Conservation (phyloP, 2,329 filamentous ascomycete species). For the Cladophialophora chaetospira region DNA sequence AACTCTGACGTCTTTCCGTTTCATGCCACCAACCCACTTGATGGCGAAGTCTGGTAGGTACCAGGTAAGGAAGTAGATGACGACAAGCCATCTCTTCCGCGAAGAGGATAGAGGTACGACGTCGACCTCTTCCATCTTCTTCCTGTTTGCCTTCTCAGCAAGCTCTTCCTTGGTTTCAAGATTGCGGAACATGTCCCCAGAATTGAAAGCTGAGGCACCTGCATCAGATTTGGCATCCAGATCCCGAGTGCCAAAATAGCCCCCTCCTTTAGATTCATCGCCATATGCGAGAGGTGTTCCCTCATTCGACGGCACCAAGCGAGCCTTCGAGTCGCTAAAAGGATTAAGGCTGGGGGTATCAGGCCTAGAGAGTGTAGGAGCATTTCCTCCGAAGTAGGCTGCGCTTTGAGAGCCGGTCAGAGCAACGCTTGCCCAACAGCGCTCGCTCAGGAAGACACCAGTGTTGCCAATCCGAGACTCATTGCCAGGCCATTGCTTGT, state of each 20-base stretch:
- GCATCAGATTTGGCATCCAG: conserved; percentile 87
- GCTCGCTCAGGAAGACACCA: conserved; percentile 91
- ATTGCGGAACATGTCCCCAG: conserved; percentile 97
- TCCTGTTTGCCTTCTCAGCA: conserved; percentile 91
- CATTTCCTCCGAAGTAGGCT: conserved; percentile 60
- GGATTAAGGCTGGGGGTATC: conserved; percentile 55
- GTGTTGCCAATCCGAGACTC: conserved; percentile 90
- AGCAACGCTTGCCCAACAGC: conserved; percentile 90
- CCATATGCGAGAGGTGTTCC: conserved; percentile 62
- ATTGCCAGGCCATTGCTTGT: conserved; percentile 87
- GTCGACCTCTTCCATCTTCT: conserved; percentile 87
- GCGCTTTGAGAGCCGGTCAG: conserved; percentile 56
- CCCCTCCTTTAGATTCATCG: conserved; percentile 73
- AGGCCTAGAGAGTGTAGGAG: conserved; percentile 62
- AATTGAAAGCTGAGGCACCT: conserved; percentile 84
- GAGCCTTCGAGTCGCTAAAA: conserved; percentile 55
- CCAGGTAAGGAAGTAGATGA: conserved; percentile 83
- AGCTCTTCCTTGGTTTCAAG: conserved; percentile 91
- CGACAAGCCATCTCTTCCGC: conserved; percentile 86
- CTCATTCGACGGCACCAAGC: conserved; percentile 53
- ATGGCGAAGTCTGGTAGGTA: conserved; percentile 84
- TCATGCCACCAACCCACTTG: conserved; percentile 75
- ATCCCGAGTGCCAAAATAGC: conserved; percentile 80
- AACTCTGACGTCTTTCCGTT: conserved; percentile 84
- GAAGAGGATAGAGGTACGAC: conserved; percentile 74